These are phyloP conservation scores for Thelephora aurantiotincta DNA, from an alignment of 768 basidiomycete genomes.

Conservation along the genomic window DNA sequence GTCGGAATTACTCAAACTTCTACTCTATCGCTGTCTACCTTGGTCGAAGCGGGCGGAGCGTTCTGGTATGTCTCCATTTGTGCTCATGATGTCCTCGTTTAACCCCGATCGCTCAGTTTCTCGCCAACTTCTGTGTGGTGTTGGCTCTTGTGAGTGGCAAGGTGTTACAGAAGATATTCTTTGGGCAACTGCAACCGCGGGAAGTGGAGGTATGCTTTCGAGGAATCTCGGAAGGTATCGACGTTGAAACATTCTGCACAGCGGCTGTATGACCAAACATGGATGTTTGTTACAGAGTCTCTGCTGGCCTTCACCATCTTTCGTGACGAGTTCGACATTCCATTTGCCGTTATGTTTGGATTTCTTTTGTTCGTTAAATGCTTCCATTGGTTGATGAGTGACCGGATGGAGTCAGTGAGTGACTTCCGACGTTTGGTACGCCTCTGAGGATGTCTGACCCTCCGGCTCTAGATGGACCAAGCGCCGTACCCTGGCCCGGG, in stretches of 20 bases:
- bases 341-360: slow-evolving; percentile 90
- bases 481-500: slow-evolving; percentile 77
- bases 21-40: slow-evolving; percentile 88
- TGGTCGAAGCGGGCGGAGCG: slow-evolving; percentile 86
- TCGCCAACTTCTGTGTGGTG: slow-evolving; percentile 84
- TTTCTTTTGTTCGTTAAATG: slow-evolving; percentile 89
- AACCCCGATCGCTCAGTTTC: slow-evolving; percentile 34
- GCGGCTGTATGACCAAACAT: slow-evolving; percentile 90
- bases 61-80: slow-evolving; percentile 45
- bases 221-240: neutral
- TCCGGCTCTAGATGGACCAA: slow-evolving; percentile 89
- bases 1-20: slow-evolving; percentile 79
- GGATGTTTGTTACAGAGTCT: slow-evolving; percentile 97
- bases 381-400: slow-evolving; percentile 94
- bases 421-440: slow-evolving; percentile 3
- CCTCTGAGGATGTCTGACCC: slow-evolving; percentile 1
- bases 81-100: neutral
- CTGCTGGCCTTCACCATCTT: slow-evolving; percentile 95
- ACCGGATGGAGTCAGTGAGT: slow-evolving; percentile 90
- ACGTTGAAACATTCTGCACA: slow-evolving; percentile 17
- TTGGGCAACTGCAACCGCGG: slow-evolving; percentile 72
- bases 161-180: slow-evolving; percentile 76
- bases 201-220: slow-evolving; percentile 71
- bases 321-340: slow-evolving; percentile 86
- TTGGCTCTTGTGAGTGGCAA: slow-evolving; percentile 65